Evolutionary conservation across 352 stramenopile genomes (phyloP), one percentile per base, ranked within the genome.

Genomic region (Phytophthora pluvialis): DNA sequence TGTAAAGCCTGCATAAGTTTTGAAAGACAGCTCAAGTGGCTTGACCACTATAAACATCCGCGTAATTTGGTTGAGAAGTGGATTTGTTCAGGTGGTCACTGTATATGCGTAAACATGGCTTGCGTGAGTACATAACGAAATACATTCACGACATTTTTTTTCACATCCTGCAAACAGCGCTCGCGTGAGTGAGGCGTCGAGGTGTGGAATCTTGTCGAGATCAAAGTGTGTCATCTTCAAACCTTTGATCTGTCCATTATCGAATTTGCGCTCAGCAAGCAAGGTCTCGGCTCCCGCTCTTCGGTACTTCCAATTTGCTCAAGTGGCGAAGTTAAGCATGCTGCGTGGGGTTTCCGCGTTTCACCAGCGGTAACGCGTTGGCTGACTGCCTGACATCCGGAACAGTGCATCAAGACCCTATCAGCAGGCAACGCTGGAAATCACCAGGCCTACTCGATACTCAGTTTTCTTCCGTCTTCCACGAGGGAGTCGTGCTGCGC

Each of bases 61-160:
- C 39, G 18, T 45, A 48, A 25, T 40, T 59, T 49, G 12, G 5
- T 39, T 39, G n/a, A 21, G 21, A 44, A 16, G 16, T 49, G 5
- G 5, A 10, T 39, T 52, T 39, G 26, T 33, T 39, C 13, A 29
- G 29, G 16, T 42, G 10, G 8, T 26, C 25, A 39, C 40, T 38
- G 3, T 35, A 7, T 18, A 40, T 11, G 10, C 26, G 48, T 48
- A 25, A 59, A 54, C 58, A 54, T 7, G 48, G 47, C 18, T 60
- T 52, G 40, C 58, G 58, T 66, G 58, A 66, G 48, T 48, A 15
- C 2, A 42, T 60, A 39, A 66, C 40, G 48, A 53, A 35, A 60
- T 46, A 5, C 13, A 5, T 33, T 21, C 46, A 18, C 4, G 46
- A 26, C 16, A 16, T 32, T 47, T 35, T 64, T n/a, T 35, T 2